A percentile compares a stretch with the other conserved stretches of the same genome.
These are phyloP conservation scores for Cyclotella kingstonii DNA, from an alignment of 108 stramenopile species.

Conservation along the genomic window DNA sequence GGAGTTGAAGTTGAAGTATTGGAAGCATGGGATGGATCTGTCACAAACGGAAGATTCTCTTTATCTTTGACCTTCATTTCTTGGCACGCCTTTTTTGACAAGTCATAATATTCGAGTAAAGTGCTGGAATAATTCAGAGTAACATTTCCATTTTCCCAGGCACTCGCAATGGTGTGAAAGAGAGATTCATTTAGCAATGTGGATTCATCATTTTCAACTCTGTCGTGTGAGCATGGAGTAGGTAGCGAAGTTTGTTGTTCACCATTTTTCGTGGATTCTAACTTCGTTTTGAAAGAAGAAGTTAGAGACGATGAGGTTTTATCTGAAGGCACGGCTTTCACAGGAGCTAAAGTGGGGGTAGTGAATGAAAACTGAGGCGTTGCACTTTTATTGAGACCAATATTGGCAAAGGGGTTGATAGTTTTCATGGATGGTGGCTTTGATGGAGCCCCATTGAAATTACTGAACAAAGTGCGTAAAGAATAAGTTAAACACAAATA, in stretches of 20 bases:
- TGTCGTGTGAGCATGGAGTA: not conserved
- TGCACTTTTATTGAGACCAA: constrained; percentile 2
- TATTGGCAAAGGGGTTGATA: constrained; percentile 31
- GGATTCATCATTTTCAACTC: not conserved
- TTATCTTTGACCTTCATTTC: not conserved
- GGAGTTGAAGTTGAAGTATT: constrained; percentile 11
- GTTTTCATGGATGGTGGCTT: constrained; percentile 9
- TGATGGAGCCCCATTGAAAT: constrained; percentile 5
- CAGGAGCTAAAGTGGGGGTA: constrained; percentile 5
- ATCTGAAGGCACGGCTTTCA: not conserved
- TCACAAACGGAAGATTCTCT: too few species aligned
- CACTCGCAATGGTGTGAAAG: not conserved
- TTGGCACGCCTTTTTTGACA: not conserved
- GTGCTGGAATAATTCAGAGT: not conserved
- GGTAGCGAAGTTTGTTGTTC: not conserved
- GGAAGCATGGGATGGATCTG: constrained; percentile 18
- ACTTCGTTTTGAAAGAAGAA: constrained; percentile 4
- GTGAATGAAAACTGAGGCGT: constrained; percentile 14
- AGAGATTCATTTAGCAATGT: not conserved
- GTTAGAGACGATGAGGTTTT: not conserved
- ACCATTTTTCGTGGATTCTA: too few species aligned
- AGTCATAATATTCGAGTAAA: not conserved
- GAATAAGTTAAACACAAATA: not conserved
- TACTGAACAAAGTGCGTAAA: not conserved
- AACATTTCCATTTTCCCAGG: not conserved